Evolutionary conservation across 1,284 basidiomycete species (phyloP), one percentile per base, ranked within the genome.

Genomic region (Heliocybe sulcata): DNA sequence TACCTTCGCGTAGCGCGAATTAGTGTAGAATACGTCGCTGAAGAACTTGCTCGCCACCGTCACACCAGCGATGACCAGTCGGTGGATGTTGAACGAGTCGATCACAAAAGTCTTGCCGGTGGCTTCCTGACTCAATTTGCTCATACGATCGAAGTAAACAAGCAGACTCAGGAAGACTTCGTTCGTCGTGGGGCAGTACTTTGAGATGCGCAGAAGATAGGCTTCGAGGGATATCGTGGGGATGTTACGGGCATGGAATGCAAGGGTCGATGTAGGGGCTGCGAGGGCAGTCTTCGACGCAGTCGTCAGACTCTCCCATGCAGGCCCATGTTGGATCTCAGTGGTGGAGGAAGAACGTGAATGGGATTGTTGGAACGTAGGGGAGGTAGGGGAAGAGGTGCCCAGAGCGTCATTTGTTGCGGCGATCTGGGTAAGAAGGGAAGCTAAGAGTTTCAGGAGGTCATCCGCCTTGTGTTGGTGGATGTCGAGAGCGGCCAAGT

Each of bases 41-140:
- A 98, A 98, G 70, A 99, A 99, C 71, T 99, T 99, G 76, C 91
- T 94, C 19, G 96, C 95, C 9, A 99, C 96, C 2, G 96, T 98
- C 25, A 99, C 90, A 2, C 96, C 96, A 1, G 96, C 95, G 61
- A 99, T 98, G 64, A 99, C 91, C 48, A 99, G 76, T 29, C 94
- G 82, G 71, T 99, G 96, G 25, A 99, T 90, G 66, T 99, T 99
- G 74, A 88, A 99, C 57, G 90, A 92, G 72, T 99, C 96, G 66
- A 99, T 98, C 19, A 95, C 90, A 65, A 99, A 97, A 1, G 86
- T 81, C 56, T 82, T 76, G 1, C 80, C 81, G 14, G 83, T 85
- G 10, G 84, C 76, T 57, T 89, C 85, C 38, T 75, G 73, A 55
- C 80, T 80, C 26, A 90, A 72, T 64, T 80, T 87, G 62, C 81